Conservation (phyloP, 495 filamentous ascomycete genomes). For the Daldinia decipiens region DNA sequence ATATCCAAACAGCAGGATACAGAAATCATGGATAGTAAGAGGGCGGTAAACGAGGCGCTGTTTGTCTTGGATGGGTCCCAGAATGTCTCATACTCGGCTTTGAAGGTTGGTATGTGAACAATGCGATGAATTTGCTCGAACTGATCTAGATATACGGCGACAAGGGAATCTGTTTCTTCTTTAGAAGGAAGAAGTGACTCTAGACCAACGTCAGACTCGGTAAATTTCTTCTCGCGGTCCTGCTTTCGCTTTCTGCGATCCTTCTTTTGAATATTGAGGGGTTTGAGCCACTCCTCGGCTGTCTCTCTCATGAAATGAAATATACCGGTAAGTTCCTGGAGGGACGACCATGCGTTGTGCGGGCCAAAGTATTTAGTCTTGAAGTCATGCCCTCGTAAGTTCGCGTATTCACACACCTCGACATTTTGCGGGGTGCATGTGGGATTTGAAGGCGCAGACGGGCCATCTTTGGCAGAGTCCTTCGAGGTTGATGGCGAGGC, state of each 20-base stretch:
- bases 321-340: conserved; percentile 55
- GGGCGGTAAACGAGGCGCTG: conserved; percentile 58
- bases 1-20: conserved; percentile 73
- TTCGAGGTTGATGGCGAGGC: conserved; percentile 46
- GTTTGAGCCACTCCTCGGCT: conserved; percentile 51
- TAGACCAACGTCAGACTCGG: conserved; percentile 38
- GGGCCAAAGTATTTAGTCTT: conserved; percentile 62
- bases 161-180: conserved; percentile 57
- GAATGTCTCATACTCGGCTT: conserved; percentile 53
- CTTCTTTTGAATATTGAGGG: conserved; percentile 52
- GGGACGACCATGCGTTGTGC: conserved; percentile 56
- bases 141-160: conserved; percentile 59
- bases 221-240: conserved; percentile 51
- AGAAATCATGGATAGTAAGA: conserved; percentile 51
- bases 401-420: conserved; percentile 44
- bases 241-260: conserved; percentile 41
- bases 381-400: conserved; percentile 49
- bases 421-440: conserved; percentile 33
- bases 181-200: conserved; percentile 58
- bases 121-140: conserved; percentile 62
- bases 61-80: conserved; percentile 53
- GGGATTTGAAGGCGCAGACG: conserved; percentile 37
- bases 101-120: conserved; percentile 66
- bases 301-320: conserved; percentile 48
- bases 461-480: conserved; percentile 45